phyloP scores from a whole-genome alignment of 768 basidiomycete genomes.

The Pulveroboletus sp. region DNA sequence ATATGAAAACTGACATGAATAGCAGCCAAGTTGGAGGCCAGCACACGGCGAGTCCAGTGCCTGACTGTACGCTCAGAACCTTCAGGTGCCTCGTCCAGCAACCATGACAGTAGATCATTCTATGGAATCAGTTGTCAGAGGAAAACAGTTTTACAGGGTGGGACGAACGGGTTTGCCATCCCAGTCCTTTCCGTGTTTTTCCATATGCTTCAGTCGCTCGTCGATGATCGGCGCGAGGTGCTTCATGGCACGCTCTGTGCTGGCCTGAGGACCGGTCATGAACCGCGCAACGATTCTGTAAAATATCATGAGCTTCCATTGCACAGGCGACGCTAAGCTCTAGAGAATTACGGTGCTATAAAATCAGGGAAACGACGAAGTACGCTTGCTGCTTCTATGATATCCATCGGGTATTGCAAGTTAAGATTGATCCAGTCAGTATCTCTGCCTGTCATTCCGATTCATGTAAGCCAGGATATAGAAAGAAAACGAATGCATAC shows the following conservation, averaged over 20 bases:
- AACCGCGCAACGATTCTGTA: not conserved
- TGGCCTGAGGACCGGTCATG: not conserved
- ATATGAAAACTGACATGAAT: conserved; percentile 17
- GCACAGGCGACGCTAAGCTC: not conserved
- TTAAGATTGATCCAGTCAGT: not conserved
- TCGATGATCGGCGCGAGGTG: conserved; percentile 12
- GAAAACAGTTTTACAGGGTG: not conserved
- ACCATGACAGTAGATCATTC: conserved; percentile 35
- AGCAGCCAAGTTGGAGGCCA: conserved; percentile 20
- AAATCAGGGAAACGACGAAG: conserved; percentile 30
- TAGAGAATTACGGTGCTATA: conserved; percentile 30
- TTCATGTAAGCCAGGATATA: not conserved
- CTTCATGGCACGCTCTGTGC: not conserved
- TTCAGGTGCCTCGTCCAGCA: conserved; percentile 25
- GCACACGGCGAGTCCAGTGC: conserved; percentile 22
- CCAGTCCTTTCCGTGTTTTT: conserved; percentile 28
- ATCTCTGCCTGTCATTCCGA: not conserved
- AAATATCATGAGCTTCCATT: too few species aligned
- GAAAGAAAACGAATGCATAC: not conserved
- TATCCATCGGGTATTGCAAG: not conserved
- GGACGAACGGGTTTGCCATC: conserved; percentile 31
- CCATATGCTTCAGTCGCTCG: conserved; percentile 22
- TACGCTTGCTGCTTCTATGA: not conserved
- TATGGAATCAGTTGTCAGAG: not conserved
- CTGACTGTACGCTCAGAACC: conserved; percentile 12